Conservation (phyloP, 305 asterid genomes). For the Vinca major region DNA sequence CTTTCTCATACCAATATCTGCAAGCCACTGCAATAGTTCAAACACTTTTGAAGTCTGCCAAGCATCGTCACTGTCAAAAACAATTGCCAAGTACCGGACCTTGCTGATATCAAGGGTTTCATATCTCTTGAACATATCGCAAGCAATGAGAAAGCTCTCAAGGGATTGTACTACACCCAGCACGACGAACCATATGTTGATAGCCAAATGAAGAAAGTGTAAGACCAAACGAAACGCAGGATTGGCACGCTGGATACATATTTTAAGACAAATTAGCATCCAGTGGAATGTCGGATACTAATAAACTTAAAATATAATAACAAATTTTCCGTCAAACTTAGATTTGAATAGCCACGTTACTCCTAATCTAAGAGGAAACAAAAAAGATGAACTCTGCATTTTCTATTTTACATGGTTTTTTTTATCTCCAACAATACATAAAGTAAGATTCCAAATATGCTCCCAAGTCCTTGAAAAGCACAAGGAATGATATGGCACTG, state of each 20-base stretch:
- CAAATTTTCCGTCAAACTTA: not conserved
- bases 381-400: too few species aligned
- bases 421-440: too few species aligned
- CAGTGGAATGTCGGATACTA: not conserved
- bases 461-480: not conserved
- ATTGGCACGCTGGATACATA: conserved; percentile 53
- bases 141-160: conserved; percentile 66
- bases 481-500: not conserved
- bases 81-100: conserved; percentile 74
- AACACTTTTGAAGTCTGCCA: conserved; percentile 51
- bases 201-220: conserved; percentile 53
- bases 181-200: conserved; percentile 56
- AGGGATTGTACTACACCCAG: conserved; percentile 36
- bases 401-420: not conserved
- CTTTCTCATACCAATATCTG: conserved; percentile 48
- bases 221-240: conserved; percentile 48
- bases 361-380: not conserved
- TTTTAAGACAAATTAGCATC: conserved; percentile 22
- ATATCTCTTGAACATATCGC: conserved; percentile 46
- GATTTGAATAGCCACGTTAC: not conserved
- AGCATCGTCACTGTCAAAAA: conserved; percentile 89
- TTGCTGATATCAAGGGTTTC: conserved; percentile 47
- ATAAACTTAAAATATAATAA: not conserved
- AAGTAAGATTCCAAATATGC: not conserved
- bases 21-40: conserved; percentile 67